Evolutionary conservation across 306 rosid species (phyloP), one percentile per base, ranked within the genome.

Genomic region (Leucaena leucocephala): DNA sequence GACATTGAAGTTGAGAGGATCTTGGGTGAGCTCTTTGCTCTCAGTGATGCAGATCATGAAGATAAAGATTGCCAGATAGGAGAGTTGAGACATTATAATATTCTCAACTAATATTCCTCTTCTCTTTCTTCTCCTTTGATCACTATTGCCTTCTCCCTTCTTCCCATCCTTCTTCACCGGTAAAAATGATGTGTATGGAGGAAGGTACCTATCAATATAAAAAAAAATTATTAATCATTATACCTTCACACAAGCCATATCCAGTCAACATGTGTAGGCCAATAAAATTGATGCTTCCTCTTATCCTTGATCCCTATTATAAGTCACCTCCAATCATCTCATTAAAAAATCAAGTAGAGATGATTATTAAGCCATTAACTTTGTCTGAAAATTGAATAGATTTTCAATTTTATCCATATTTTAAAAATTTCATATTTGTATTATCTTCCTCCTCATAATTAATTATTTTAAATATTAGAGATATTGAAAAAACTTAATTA

Each of bases 1-100:
- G 33, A 85, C 86, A 1, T 72, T 85, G 69, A 85, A 85, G 54
- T 79, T 85, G 82, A 76, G 80, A 14, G 86, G 84, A 82, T 85
- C 86, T 2, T 85, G 74, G 65, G 11, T 58, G 64, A 58, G 64
- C 5, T 10, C 15, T 8, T 58, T 58, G 2, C 16, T 21, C 64
- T 58, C 64, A 8, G 36, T 58, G 35, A 85, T 82, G 84, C 88
- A 85, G 1, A 85, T 64, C 9, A 78, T 58, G 11, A 81, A 54
- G 69, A 85, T 58, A 55, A 82, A 75, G 14, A 81, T 68, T 13
- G 11, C 34, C 21, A 82, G 33, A 75, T 82, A 85, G 2, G 83
- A 78, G n/a, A 85, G 85, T 39, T 81, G 85, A 22, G 87, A 84
- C n/a, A 81, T 62, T 22, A 81, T 38, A 40, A 77, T 13, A 36